Base-by-base conservation (phyloP, 305 asterid species). In the Rubia tinctorum region DNA sequence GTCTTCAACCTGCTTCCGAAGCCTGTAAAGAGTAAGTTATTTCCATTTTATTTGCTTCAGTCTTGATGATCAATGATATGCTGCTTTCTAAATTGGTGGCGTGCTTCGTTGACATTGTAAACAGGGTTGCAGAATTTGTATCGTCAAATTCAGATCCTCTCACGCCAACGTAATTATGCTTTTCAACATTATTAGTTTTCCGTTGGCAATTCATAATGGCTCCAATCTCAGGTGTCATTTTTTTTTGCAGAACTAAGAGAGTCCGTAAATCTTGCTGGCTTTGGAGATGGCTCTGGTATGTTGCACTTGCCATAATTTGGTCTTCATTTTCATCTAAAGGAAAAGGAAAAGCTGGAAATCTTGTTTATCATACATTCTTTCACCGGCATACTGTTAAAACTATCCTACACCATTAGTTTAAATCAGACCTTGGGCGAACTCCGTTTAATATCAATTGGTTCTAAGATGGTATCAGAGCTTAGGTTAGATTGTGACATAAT, bases 221-320 rank as follows among this genome's bases (percentile, higher is more conserved):
- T 69, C 74, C 59, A 53, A 45, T 69, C 79, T 75, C 39, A 66
- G 22, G 40, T 34, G 55, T 66, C 71, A 44, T 9, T 59, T 59
- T 11, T 63, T 56, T 34, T 42, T 70, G 73, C 88, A 91, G 97
- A 80, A 82, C 76, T 64, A 89, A 81, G 81, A 87, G 82, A 84
- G 79, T 51, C 27, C 82, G 75, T 20, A 86, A 83, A 79, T 88
- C 93, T 40, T 80, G 89, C 53, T 82, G 89, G 75, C 83, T 87
- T 80, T 88, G 97, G 97, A 90, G 85, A 86, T 85, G 96, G 97
- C 80, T 90, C 72, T 88, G 98, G 97, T 92, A 92, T 76, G 72
- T 73, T 55, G 51, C 75, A 39, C 37, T 10, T 23, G 7, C 12
- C 37, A 23, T 0, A 17, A 25, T 8, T 25, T 59, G 37, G 37